A percentile compares a stretch with the other conserved stretches of the same genome.
These are phyloP conservation scores for Colletotrichum limetticola DNA, from an alignment of 2,329 filamentous ascomycete genomes.

Conservation along the genomic window DNA sequence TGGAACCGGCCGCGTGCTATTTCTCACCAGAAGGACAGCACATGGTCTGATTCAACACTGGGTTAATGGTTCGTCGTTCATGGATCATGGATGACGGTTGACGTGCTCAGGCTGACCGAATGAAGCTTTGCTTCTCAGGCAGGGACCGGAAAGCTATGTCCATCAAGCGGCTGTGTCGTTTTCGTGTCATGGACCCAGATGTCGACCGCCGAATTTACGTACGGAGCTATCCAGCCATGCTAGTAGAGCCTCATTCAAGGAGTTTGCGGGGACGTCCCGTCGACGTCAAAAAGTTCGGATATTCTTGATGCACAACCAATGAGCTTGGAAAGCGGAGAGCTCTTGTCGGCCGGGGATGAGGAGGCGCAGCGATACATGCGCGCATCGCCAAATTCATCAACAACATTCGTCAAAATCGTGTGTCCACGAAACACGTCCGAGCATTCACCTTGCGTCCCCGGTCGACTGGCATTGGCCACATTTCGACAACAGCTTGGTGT, in stretches of 20 bases:
- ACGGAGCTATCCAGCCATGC: background rate
- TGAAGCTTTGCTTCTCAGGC: background rate
- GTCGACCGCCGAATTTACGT: background rate
- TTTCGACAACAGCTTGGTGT: background rate
- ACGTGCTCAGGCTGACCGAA: background rate
- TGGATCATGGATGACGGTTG: background rate
- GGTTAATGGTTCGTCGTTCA: background rate
- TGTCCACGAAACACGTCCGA: background rate
- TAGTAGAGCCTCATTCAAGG: background rate
- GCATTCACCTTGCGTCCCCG: slow-evolving; percentile 14
- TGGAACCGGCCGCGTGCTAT: too few relatives aligned
- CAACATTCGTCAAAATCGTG: background rate
- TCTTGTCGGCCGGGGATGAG: background rate
- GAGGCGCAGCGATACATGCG: slow-evolving; percentile 11
- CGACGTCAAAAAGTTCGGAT: background rate
- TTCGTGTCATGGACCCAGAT: background rate
- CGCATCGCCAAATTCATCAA: background rate
- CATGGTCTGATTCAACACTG: background rate
- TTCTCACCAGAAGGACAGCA: background rate
- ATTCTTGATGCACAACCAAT: background rate
- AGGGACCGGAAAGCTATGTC: background rate
- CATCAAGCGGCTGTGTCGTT: too few relatives aligned
- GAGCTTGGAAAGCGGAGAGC: background rate
- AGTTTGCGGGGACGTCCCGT: slow-evolving; percentile 2
- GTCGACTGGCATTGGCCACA: background rate